A percentile compares a stretch with the other conserved stretches of the same genome.
Evolutionary conservation across 306 rosid species (phyloP).

Genomic region (Mucuna pruriens): DNA sequence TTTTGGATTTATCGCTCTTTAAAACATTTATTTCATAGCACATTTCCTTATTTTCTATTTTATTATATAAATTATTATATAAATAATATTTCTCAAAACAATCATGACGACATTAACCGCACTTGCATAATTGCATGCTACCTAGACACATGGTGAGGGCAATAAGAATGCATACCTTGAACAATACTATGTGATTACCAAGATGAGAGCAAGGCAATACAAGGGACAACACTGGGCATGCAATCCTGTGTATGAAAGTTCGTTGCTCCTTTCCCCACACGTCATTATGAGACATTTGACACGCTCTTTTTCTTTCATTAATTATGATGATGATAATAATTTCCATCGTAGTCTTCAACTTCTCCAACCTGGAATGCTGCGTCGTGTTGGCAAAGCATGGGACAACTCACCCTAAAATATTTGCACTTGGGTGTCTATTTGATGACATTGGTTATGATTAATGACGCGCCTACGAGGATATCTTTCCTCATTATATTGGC

Average conservation of each 20-base stretch:
- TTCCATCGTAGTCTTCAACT: slow-evolving; percentile 56
- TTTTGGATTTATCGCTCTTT: too few species aligned
- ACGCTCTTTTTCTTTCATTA: slow-evolving; percentile 39
- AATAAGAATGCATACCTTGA: slow-evolving; percentile 3
- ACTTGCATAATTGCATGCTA: slow-evolving; percentile 3
- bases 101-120: background rate
- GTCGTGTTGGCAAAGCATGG: slow-evolving; percentile 49
- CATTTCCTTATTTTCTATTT: too few species aligned
- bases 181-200: slow-evolving; percentile 26
- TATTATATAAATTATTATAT: too few species aligned
- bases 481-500: background rate
- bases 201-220: background rate
- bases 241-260: slow-evolving; percentile 54
- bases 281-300: slow-evolving; percentile 49
- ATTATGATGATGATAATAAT: slow-evolving; percentile 44
- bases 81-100: too few species aligned
- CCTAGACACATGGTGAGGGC: slow-evolving; percentile 12
- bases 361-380: slow-evolving; percentile 65
- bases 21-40: too few species aligned
- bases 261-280: slow-evolving; percentile 41
- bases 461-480: background rate
- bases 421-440: slow-evolving; percentile 37
- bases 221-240: slow-evolving; percentile 55
- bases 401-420: slow-evolving; percentile 61
- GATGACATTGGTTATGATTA: slow-evolving; percentile 6